Evolutionary conservation across 768 basidiomycete species (phyloP).

Genomic region (Rhizopogon sp.): DNA sequence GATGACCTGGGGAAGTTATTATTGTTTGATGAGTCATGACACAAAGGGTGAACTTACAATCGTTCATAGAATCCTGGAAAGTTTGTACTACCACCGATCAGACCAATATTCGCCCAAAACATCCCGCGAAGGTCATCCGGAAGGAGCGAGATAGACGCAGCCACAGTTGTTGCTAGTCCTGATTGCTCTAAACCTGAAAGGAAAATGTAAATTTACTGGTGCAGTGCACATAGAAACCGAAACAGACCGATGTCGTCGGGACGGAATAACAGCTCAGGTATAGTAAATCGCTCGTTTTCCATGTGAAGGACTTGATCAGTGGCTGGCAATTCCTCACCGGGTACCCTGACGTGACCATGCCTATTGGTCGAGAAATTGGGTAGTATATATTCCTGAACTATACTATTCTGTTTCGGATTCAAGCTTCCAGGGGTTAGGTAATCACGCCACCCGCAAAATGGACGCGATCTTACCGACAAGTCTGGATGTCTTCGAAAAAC

Average conservation of each 20-base stretch:
- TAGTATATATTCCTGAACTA: conserved; percentile 85
- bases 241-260: conserved; percentile 83
- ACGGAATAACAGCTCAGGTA: conserved; percentile 90
- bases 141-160: conserved; percentile 67
- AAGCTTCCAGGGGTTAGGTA: conserved; percentile 32
- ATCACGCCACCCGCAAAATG: conserved; percentile 11
- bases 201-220: conserved; percentile 6
- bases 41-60: conserved; percentile 49
- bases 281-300: conserved; percentile 87
- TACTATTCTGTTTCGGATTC: conserved; percentile 53
- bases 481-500: conserved; percentile 71
- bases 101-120: conserved; percentile 93
- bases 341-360: conserved; percentile 49
- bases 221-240: conserved; percentile 6
- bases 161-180: conserved; percentile 74
- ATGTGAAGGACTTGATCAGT: conserved; percentile 73
- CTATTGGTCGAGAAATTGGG: conserved; percentile 78
- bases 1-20: conserved; percentile 41
- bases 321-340: conserved; percentile 48
- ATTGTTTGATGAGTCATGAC: conserved; percentile 1
- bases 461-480: conserved; percentile 59
- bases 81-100: conserved; percentile 80
- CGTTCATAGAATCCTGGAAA: conserved; percentile 70
- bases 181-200: conserved; percentile 68
- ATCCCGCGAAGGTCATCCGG: conserved; percentile 82